Evolutionary conservation across 192 early-diverging fungal species (phyloP), one percentile per base, ranked within the genome.

Genomic region (Gonapodya prolifera): DNA sequence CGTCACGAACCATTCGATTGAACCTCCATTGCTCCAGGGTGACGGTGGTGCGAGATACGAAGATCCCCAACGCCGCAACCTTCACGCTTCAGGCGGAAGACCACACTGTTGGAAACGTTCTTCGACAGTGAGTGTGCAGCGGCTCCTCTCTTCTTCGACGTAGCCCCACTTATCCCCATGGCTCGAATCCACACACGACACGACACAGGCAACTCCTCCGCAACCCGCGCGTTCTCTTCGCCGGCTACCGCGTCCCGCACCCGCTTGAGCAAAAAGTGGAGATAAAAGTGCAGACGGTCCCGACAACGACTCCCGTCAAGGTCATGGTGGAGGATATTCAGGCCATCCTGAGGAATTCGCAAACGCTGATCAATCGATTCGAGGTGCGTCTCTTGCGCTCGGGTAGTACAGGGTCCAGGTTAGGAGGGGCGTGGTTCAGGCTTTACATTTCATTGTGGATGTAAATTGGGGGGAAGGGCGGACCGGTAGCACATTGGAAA

Each of bases 161-260:
- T 32, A 1, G 28, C 1, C n/a, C 1, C 69, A 30, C 36, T 2
- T 1, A 61, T 28, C 35, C 18, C 34, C 71, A 34, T 8, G 13
- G 29, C 34, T 33, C 69, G 2, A 0, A 29, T 31, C 35, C 16
- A 36, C 2, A 17, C 2, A 34, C 45, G 33, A 28, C 28, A 32
- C 35, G 69, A 31, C 2, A 61, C 81, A 94, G 93, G 79, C 89
- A 94, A 84, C 84, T 99, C 8, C 85, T 98, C 16, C 91, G 94
- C 78, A 92, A 99, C 83, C 90, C 91, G 1, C 92, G 93, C 78
- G 98, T 99, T 0, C 83, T 95, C 30, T 99, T 98, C 85, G 92
- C 95, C 1, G 98, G 96, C 70, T 99, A 99, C 88, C 94, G 95
- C 77, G 83, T 93, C 74, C 96, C 98, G 2, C 98, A 99, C 82